Conservation (phyloP, 768 basidiomycete species). For the Postia placenta region DNA sequence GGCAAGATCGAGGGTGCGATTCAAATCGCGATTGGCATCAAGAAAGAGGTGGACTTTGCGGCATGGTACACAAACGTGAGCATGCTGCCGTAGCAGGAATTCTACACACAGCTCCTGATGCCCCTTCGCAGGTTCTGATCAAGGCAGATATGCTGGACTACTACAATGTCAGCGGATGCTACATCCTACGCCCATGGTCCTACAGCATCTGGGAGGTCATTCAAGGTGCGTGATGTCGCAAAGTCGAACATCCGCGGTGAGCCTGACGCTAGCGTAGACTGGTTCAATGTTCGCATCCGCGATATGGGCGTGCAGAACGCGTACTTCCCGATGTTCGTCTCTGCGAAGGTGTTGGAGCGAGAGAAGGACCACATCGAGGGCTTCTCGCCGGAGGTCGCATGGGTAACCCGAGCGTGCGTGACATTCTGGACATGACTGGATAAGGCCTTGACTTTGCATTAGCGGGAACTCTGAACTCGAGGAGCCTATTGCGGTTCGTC, state of each 20-base stretch:
- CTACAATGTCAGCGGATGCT: slow-evolving; percentile 97
- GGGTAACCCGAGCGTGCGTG: slow-evolving; percentile 92
- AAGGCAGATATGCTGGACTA: slow-evolving; percentile 99
- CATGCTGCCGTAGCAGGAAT: neutral
- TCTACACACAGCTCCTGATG: slow-evolving; percentile 6
- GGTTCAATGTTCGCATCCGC: slow-evolving; percentile 93
- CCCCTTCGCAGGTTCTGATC: slow-evolving; percentile 68
- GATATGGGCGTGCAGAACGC: slow-evolving; percentile 94
- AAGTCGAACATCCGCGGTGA: neutral
- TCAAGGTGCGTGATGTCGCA: slow-evolving; percentile 51
- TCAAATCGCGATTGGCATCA: slow-evolving; percentile 90
- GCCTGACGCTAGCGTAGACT: slow-evolving; percentile 42
- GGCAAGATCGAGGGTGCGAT: slow-evolving; percentile 83
- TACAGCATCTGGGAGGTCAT: slow-evolving; percentile 97
- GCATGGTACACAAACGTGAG: slow-evolving; percentile 89
- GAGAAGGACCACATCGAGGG: slow-evolving; percentile 99
- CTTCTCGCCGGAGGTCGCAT: slow-evolving; percentile 99
- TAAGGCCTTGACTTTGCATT: neutral
- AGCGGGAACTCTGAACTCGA: slow-evolving; percentile 92
- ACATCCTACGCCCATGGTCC: slow-evolving; percentile 97
- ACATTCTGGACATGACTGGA: neutral
- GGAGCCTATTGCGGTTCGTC: slow-evolving; percentile 96
- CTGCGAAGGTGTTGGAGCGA: slow-evolving; percentile 83
- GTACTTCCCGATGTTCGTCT: slow-evolving; percentile 99
- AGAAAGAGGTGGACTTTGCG: slow-evolving; percentile 94